Base-by-base conservation (phyloP, 1,284 basidiomycete species). In the Cutaneotrichosporon sp. region DNA sequence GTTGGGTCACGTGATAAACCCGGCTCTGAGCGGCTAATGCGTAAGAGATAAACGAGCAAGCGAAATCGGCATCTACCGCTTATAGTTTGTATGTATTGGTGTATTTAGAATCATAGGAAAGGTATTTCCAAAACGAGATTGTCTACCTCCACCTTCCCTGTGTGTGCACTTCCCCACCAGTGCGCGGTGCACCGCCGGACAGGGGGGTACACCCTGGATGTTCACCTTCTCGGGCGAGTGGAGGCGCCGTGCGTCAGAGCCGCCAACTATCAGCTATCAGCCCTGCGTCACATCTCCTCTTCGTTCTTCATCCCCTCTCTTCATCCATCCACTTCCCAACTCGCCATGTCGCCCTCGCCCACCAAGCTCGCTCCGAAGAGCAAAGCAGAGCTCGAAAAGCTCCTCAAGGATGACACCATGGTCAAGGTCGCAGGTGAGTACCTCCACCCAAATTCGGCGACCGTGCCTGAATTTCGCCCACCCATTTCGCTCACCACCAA, bases 341-440 rank as follows among this genome's bases (percentile, higher is more conserved):
- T 38, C 46, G 45, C 21, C 14, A 70, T 70, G 66, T 48, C 64
- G n/a, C 64, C 65, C 18, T 62, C 63, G n/a, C 60, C 81, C 3
- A 81, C 81, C 1, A 49, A 53, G 18, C 47, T 67, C 42, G 81
- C 84, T 5, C 84, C 86, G 0, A 80, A 72, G 38, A 80, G 81
- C 30, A 55, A 84, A 1, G 74, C 81, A 15, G 83, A 88, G 23
- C 77, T 93, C 51, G 73, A 80, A 58, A 47, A 68, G 12, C 68
- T 84, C 20, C 77, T 93, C 50, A 62, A 69, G 49, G 20, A 81
- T 65, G 88, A 91, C 73, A 83, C 77, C 72, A 94, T 93, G 75
- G 84, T 97, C 68, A 96, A 96, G 76, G 87, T 97, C 26, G 92
- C 90, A 45, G 90, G 91, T 74, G 15, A 43, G 72, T 64, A 30